These are phyloP conservation scores for Cladosporium sp. DNA, from an alignment of 2,329 filamentous ascomycete genomes.

Conservation along the genomic window DNA sequence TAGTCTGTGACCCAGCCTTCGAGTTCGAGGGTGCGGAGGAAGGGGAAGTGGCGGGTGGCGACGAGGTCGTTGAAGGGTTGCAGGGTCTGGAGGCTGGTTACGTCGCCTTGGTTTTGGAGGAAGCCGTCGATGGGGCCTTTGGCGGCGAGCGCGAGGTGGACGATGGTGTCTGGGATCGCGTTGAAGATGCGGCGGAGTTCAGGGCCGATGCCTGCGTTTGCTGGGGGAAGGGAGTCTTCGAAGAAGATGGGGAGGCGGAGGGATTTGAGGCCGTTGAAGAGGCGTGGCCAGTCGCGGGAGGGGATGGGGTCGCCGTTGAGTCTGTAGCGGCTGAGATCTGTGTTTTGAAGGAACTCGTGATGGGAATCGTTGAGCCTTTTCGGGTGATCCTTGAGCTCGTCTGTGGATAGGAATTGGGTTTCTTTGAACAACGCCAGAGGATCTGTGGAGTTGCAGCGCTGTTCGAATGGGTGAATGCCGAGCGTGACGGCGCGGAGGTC, in stretches of 20 bases:
- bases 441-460: constrained; percentile 19
- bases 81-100: constrained; percentile 2
- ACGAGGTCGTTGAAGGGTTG: constrained; percentile 14
- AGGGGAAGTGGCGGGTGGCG: constrained; percentile 4
- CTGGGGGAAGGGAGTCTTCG: constrained; percentile 11
- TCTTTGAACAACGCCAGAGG: constrained; percentile 18
- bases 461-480: constrained; percentile 18
- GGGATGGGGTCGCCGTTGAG: constrained; percentile 7
- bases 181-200: constrained; percentile 3
- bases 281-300: constrained; percentile 2
- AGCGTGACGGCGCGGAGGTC: constrained; percentile 14
- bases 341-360: not conserved
- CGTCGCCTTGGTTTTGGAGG: constrained; percentile 8
- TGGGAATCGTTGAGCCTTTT: constrained; percentile 1
- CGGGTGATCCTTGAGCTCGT: constrained; percentile 14
- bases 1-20: constrained; percentile 20
- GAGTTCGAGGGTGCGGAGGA: constrained; percentile 4
- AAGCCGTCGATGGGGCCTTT: constrained; percentile 20
- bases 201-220: constrained; percentile 7
- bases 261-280: constrained; percentile 10
- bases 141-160: constrained; percentile 13
- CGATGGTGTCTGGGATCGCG: constrained; percentile 15
- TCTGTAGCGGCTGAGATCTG: constrained; percentile 10
- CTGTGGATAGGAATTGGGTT: constrained; percentile 14
- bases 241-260: constrained; percentile 18